These are phyloP conservation scores for Cytospora chrysosperma DNA, from an alignment of 2,329 filamentous ascomycete species.

Conservation along the genomic window DNA sequence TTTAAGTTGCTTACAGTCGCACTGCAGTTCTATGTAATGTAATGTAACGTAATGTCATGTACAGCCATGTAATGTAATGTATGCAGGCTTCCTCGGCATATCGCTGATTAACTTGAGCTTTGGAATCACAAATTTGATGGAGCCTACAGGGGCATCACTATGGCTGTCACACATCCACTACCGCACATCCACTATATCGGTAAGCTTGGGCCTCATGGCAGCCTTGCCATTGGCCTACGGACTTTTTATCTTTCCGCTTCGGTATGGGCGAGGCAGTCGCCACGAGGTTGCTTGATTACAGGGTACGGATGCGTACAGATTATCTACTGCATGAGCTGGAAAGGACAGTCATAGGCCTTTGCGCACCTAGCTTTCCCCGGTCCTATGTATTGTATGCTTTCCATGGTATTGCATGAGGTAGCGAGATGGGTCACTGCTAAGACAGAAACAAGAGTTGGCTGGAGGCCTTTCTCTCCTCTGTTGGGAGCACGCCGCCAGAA, in stretches of 20 bases:
- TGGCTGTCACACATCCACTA: constrained; percentile 4
- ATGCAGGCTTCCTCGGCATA: background rate
- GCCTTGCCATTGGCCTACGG: constrained; percentile 2
- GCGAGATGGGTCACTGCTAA: background rate
- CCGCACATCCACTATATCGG: constrained; percentile 10
- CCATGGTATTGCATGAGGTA: background rate
- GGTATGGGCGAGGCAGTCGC: constrained; percentile 1
- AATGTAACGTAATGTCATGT: no score
- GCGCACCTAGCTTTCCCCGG: background rate
- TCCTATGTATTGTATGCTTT: background rate
- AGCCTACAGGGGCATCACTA: constrained; percentile 10
- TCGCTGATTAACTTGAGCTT: background rate
- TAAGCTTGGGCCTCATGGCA: constrained; percentile 10
- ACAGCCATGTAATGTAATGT: background rate
- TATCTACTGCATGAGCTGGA: background rate
- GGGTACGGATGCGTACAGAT: background rate
- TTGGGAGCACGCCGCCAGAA: background rate
- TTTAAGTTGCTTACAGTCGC: background rate
- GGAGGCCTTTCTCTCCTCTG: background rate
- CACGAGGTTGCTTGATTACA: constrained; percentile 7
- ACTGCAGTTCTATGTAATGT: no score
- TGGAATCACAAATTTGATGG: constrained; percentile 10
- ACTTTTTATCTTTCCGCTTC: background rate
- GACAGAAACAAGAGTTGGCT: background rate
- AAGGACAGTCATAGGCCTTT: no score